These are phyloP conservation scores for Mrakia gelida DNA, from an alignment of 768 basidiomycete genomes.

Conservation along the genomic window DNA sequence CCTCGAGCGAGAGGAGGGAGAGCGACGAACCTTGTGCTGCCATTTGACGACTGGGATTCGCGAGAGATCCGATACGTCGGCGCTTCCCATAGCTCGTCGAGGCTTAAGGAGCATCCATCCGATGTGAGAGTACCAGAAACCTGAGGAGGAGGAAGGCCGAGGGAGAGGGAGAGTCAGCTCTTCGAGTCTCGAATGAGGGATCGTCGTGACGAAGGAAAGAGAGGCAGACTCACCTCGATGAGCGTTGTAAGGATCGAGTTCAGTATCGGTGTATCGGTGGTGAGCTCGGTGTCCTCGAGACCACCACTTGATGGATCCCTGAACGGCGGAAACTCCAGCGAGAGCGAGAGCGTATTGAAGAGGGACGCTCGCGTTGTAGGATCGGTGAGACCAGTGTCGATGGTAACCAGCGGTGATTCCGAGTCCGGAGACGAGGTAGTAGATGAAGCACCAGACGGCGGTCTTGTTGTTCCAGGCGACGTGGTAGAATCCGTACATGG, in stretches of 20 bases:
- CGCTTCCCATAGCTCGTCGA: slow-evolving; percentile 78
- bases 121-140: slow-evolving; percentile 35
- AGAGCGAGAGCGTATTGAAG: slow-evolving; percentile 80
- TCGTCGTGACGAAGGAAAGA: too few species aligned
- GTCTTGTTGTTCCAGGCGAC: slow-evolving; percentile 66
- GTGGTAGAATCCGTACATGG: slow-evolving; percentile 65
- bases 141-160: background rate
- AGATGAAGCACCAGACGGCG: slow-evolving; percentile 57
- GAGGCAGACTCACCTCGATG: slow-evolving; percentile 71
- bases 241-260: slow-evolving; percentile 91
- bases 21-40: slow-evolving; percentile 60
- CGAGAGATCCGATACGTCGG: slow-evolving; percentile 79
- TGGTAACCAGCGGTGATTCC: slow-evolving; percentile 79
- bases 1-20: background rate
- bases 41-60: slow-evolving; percentile 74
- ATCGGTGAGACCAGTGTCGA: slow-evolving; percentile 91
- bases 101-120: slow-evolving; percentile 86
- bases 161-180: background rate
- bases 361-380: slow-evolving; percentile 83
- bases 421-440: slow-evolving; percentile 81
- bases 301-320: slow-evolving; percentile 99
- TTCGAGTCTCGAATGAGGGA: background rate
- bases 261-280: slow-evolving; percentile 94
- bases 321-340: slow-evolving; percentile 83
- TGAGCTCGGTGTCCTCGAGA: slow-evolving; percentile 94